Evolutionary conservation across 129 eudicot genomes (phyloP).

Genomic region (Tanacetum coccineum): DNA sequence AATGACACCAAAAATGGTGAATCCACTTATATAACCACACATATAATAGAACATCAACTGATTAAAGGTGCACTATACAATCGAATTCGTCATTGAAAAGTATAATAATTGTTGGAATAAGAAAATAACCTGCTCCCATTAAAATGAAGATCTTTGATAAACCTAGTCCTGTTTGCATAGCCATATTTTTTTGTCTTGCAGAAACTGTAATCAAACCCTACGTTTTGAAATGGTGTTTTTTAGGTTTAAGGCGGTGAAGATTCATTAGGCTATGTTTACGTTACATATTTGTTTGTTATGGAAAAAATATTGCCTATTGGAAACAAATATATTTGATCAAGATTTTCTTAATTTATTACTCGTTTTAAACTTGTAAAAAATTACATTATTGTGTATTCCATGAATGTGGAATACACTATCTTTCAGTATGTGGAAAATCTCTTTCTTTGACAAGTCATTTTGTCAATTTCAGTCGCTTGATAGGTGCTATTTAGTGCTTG

Average conservation of each 20-base stretch:
- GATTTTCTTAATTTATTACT: neutral
- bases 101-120: neutral
- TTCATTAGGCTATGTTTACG: no score
- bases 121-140: conserved; percentile 81
- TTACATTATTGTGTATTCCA: neutral
- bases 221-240: neutral
- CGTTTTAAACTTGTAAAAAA: no score
- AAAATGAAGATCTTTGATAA: conserved; percentile 64
- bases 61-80: neutral
- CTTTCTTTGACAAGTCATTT: no score
- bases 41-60: neutral
- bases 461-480: neutral
- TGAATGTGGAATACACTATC: no score
- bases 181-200: conserved; percentile 40
- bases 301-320: no score
- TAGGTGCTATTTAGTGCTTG: neutral
- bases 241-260: neutral
- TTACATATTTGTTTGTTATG: no score
- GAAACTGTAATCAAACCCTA: conserved; percentile 12
- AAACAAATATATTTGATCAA: conserved; percentile 2
- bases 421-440: no score
- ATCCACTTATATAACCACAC: no score
- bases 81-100: neutral
- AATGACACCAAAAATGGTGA: no score
- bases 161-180: conserved; percentile 76